A percentile compares a stretch with the other conserved stretches of the same genome.
Conservation (phyloP, 805 yeast species). For the Candida yuanshanica region DNA sequence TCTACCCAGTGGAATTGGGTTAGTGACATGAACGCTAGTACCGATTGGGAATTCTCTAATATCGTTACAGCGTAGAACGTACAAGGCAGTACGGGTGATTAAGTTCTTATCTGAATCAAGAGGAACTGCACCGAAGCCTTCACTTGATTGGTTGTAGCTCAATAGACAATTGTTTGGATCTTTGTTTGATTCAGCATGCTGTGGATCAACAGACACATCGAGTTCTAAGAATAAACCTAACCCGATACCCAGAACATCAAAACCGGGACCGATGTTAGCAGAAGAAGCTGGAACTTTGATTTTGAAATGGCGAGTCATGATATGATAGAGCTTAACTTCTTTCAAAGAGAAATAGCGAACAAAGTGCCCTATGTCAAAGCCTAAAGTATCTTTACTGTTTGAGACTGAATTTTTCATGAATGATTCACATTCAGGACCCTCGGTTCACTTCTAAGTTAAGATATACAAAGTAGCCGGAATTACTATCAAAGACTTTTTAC, state of each 20-base stretch:
- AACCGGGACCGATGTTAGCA: conserved; percentile 98
- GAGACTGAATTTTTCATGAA: not conserved
- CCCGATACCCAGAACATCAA: conserved; percentile 93
- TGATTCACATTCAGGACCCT: not conserved
- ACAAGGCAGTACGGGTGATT: conserved; percentile 89
- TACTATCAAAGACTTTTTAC: not conserved
- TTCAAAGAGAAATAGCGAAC: too few relatives aligned
- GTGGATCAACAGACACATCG: conserved; percentile 57
- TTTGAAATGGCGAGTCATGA: conserved; percentile 46
- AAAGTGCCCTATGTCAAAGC: too few relatives aligned
- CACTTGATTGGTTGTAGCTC: conserved; percentile 61
- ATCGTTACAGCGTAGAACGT: conserved; percentile 81
- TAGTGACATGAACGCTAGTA: conserved; percentile 70
- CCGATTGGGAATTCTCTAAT: conserved; percentile 76
- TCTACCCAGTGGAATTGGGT: conserved; percentile 94
- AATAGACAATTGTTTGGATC: conserved; percentile 69
- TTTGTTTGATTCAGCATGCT: conserved; percentile 37
- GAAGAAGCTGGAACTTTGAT: conserved; percentile 92
- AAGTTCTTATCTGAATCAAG: conserved; percentile 70
- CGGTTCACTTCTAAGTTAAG: conserved; percentile 2
- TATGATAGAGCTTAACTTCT: not conserved
- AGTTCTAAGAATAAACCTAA: conserved; percentile 68
- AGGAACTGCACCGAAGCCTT: conserved; percentile 81
- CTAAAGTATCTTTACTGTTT: too few relatives aligned
- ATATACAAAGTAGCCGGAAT: conserved; percentile 1